phyloP scores from a whole-genome alignment of 2,329 filamentous ascomycete genomes.

The Colletotrichum sp. region DNA sequence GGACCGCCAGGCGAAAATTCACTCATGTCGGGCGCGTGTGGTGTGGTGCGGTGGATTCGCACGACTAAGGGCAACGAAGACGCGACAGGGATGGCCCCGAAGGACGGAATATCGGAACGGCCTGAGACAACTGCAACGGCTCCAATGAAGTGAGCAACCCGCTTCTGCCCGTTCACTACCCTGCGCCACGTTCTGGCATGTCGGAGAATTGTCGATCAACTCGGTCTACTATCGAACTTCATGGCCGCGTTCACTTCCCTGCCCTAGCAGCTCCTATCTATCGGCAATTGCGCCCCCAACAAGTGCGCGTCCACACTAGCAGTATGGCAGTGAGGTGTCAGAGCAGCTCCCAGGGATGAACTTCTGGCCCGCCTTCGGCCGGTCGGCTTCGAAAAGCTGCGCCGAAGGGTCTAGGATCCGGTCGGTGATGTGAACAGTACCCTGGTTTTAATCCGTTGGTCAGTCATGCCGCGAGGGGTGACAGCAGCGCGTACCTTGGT shows the following conservation, averaged over 20 bases:
- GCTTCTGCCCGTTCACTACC: background rate
- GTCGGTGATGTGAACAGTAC: slow-evolving; percentile 29
- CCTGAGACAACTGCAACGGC: background rate
- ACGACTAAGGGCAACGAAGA: background rate
- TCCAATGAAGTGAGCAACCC: background rate
- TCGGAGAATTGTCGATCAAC: background rate
- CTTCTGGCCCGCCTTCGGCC: slow-evolving; percentile 24
- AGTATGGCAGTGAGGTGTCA: slow-evolving; percentile 28
- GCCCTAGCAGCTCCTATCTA: background rate
- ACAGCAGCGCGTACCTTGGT: background rate
- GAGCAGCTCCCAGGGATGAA: slow-evolving; percentile 32
- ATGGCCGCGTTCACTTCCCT: background rate
- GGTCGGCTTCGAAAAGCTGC: slow-evolving; percentile 28
- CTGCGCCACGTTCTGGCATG: background rate
- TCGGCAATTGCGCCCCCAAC: background rate
- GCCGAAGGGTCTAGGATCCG: slow-evolving; percentile 28
- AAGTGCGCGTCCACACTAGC: slow-evolving; percentile 8
- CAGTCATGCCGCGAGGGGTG: background rate
- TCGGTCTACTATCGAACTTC: background rate
- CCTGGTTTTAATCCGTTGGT: slow-evolving; percentile 8
- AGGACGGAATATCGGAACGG: background rate
- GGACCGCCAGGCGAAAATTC: fast-evolving
- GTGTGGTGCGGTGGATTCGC: background rate
- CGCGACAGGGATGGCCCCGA: background rate
- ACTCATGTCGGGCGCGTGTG: background rate